Conservation (phyloP, 768 basidiomycete genomes). For the Vararia minispora region DNA sequence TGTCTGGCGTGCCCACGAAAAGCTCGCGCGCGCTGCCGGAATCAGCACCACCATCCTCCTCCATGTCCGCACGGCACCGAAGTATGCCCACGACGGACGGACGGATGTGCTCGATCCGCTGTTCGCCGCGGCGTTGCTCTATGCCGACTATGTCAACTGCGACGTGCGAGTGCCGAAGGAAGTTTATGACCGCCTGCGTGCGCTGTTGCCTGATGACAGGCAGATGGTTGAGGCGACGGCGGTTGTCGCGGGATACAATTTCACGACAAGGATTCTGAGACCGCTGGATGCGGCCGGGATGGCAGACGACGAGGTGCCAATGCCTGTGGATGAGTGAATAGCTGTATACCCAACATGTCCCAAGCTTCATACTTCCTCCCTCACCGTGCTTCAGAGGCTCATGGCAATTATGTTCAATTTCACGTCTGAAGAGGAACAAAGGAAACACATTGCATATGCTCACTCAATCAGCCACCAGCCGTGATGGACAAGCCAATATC, state of each 20-base stretch:
- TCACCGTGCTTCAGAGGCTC: no score
- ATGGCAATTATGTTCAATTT: no score
- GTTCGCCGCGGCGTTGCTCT: slow-evolving; percentile 1
- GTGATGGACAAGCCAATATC: no score
- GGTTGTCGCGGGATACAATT: neutral
- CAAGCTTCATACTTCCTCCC: no score
- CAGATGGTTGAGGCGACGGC: neutral
- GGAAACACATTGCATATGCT: no score
- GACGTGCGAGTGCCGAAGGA: neutral
- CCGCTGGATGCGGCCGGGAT: neutral
- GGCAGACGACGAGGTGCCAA: slow-evolving; percentile 1
- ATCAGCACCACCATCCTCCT: neutral
- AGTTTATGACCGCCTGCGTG: neutral
- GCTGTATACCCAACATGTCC: no score
- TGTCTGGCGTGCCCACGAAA: neutral
- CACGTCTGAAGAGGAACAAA: no score
- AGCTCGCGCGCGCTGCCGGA: neutral
- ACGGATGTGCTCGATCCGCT: neutral
- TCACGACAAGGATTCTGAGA: slow-evolving; percentile 1
- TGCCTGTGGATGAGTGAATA: neutral
- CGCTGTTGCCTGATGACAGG: neutral
- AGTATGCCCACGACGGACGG: neutral
- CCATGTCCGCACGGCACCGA: neutral
- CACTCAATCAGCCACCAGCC: no score
- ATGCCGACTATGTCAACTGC: slow-evolving; percentile 1